A percentile compares a stretch with the other conserved stretches of the same genome.
Conservation (phyloP, 441 rosid genomes). For the Omphalea diandra region DNA sequence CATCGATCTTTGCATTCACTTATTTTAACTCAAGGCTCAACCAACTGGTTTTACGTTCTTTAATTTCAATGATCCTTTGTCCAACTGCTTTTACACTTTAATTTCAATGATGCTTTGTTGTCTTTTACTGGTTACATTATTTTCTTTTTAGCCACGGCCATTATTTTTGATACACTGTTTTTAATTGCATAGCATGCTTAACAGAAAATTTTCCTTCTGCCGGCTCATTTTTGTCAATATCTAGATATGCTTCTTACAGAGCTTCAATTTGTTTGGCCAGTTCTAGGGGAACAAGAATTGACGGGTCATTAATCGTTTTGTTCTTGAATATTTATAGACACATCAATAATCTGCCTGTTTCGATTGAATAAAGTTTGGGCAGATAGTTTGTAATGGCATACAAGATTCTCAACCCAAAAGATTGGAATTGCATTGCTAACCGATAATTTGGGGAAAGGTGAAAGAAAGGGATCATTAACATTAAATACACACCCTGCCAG, state of each 20-base stretch:
- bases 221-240: not conserved
- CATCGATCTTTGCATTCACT: not conserved
- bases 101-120: no score
- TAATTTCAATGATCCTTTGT: not conserved
- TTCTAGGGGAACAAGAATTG: not conserved
- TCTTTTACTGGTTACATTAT: not conserved
- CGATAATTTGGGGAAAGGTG: not conserved
- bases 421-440: not conserved
- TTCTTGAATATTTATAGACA: not conserved
- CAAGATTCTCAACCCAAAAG: not conserved
- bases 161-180: not conserved
- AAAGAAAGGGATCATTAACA: not conserved
- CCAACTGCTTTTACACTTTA: not conserved
- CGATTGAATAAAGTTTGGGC: not conserved
- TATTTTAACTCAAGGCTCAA: not conserved
- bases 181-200: not conserved
- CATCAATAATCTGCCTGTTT: not conserved
- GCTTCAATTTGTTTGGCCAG: not conserved
- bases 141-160: not conserved
- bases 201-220: not conserved
- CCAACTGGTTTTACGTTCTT: not conserved
- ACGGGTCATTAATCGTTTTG: no score
- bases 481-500: not conserved
- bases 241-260: not conserved
- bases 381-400: not conserved